Evolutionary conservation across 2,329 filamentous ascomycete species (phyloP), one percentile per base, ranked within the genome.

Genomic region (Herpotrichia juniperi): DNA sequence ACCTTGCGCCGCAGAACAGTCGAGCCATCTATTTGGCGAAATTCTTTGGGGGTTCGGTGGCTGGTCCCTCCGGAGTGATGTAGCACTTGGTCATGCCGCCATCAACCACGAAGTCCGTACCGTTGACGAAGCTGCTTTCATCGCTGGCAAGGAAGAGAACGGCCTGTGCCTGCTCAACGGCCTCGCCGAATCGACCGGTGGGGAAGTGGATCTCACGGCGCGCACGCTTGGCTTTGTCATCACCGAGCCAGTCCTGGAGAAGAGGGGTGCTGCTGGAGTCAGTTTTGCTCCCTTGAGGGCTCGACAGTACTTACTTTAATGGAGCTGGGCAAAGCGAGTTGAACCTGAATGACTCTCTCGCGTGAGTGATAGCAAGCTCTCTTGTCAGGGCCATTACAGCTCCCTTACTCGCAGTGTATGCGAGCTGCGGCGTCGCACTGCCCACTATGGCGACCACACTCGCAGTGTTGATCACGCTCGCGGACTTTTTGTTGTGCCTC

Each of bases 21-120:
- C 19, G 21, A 19, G 3, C 21, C n/a, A 7, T 24, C 37, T 44
- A 43, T 10, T 43, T 30, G 21, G 24, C 45, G 9, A 37, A 19
- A 72, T 83, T 84, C 69, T 76, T 73, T 8, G 84, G 84, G 4
- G 82, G 75, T 59, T 76, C 68, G 10, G 81, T 77, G 1, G 84
- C 73, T 1, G 82, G 80, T 11, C 84, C 84, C 59, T 86, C 81
- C 16, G 83, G 80, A 14, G 84, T 87, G 42, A 86, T 83, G 74
- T 97, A 97, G 39, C 92, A 83, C 82, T 90, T 96, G 67, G 87
- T 93, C 90, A 99, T 91, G 54, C 93, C 93, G 52, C 94, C 94
- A 67, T 99, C 94, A 22, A 97, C 92, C 4, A 96, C 88, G 78
- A 97, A 96, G 72, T 97, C 94, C 53, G 85, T 88, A 10, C 90